Conservation (phyloP, 176 grass and related monocot genomes). For the Phyllostachys edulis region DNA sequence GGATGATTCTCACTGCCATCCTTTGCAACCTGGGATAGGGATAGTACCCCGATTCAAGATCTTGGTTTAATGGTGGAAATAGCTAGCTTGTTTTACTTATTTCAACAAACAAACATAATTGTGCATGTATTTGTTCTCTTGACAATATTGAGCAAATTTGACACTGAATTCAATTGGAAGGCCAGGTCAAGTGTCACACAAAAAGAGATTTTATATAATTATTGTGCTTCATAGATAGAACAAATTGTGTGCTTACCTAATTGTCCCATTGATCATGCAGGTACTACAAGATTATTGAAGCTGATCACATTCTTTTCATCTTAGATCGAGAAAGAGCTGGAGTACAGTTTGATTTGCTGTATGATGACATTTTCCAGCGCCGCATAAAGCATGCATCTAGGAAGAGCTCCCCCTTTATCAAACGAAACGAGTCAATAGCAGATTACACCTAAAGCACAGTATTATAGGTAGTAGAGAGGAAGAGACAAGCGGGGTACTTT, state of each 20-base stretch:
- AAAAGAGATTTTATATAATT: neutral
- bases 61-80: conserved; percentile 27
- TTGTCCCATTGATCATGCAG: conserved; percentile 31
- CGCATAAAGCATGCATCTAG: conserved; percentile 82
- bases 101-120: neutral
- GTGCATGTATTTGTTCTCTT: neutral
- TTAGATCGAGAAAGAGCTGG: conserved; percentile 93
- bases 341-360: conserved; percentile 91
- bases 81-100: neutral
- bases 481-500: conserved; percentile 13
- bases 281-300: conserved; percentile 95
- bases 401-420: conserved; percentile 53
- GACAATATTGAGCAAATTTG: neutral
- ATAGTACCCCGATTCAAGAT: conserved; percentile 39
- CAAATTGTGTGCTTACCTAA: neutral
- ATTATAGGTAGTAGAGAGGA: conserved; percentile 35
- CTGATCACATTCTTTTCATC: conserved; percentile 97
- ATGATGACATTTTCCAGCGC: conserved; percentile 90
- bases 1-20: conserved; percentile 80
- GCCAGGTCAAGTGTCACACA: neutral
- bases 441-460: neutral
- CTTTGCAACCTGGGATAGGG: conserved; percentile 95
- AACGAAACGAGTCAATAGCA: conserved; percentile 66
- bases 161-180: conserved; percentile 7
- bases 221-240: neutral